Percentiles rank a stretch among this genome's conserved stretches.
phyloP scores from a whole-genome alignment of 306 rosid species.

The Prunus fruticosa region DNA sequence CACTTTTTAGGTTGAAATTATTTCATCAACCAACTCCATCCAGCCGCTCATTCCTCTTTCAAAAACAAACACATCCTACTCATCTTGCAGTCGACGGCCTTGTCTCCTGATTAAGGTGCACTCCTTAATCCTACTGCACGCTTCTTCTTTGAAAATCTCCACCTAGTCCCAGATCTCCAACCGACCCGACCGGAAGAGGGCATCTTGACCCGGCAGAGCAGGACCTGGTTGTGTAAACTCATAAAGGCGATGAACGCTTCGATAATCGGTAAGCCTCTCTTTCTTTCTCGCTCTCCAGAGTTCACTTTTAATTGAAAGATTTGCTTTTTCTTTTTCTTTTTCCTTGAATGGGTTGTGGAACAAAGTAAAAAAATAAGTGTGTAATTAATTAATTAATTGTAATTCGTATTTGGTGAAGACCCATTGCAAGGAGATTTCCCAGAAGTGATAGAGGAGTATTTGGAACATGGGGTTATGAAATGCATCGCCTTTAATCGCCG shows the following conservation, averaged over 20 bases:
- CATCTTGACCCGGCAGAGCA: no score
- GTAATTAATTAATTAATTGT: not conserved
- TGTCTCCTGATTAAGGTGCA: no score
- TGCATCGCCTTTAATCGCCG: conserved; percentile 60
- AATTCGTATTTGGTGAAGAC: conserved; percentile 35
- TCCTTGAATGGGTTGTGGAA: not conserved
- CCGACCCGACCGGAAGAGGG: no score
- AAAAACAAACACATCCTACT: no score
- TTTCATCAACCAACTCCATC: no score
- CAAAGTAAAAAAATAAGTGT: not conserved
- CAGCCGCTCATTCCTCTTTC: no score
- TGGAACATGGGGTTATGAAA: conserved; percentile 91
- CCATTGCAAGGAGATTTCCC: conserved; percentile 97
- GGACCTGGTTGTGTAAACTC: no score
- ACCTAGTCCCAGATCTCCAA: no score
- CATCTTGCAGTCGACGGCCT: no score
- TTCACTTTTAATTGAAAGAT: not conserved
- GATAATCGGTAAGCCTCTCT: conserved; percentile 50
- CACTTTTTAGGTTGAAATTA: no score
- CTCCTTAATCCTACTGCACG: no score
- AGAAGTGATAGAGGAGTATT: conserved; percentile 93
- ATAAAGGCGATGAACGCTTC: conserved; percentile 49
- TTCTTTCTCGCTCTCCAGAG: not conserved
- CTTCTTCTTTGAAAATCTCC: no score
- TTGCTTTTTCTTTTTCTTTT: not conserved